These are phyloP conservation scores for Diaporthe sp. DNA, from an alignment of 2,329 filamentous ascomycete species.

Conservation along the genomic window DNA sequence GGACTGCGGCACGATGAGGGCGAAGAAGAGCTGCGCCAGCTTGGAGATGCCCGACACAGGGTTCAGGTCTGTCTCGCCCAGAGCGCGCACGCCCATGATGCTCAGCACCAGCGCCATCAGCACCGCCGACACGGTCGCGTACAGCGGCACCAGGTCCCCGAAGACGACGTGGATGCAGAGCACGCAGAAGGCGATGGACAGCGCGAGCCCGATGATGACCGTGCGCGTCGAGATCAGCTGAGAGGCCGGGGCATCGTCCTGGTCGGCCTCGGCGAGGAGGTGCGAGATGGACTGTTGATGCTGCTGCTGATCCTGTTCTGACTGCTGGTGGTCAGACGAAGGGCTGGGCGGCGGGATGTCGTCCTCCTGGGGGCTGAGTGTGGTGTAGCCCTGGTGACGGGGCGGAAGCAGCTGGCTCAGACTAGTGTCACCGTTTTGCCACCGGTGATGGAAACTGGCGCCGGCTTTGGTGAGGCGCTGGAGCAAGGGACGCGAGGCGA, in stretches of 20 bases:
- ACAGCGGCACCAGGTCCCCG: constrained; percentile 83
- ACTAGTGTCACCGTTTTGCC: constrained; percentile 22
- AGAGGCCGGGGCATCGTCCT: constrained; percentile 85
- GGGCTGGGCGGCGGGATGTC: constrained; percentile 40
- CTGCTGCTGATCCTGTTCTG: constrained; percentile 44
- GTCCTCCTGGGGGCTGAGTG: constrained; percentile 42
- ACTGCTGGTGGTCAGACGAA: constrained; percentile 39
- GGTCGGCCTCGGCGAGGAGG: constrained; percentile 56
- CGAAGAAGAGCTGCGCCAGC: constrained; percentile 95
- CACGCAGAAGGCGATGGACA: constrained; percentile 86
- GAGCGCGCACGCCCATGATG: constrained; percentile 79
- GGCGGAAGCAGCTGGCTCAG: constrained; percentile 30
- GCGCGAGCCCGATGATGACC: constrained; percentile 80
- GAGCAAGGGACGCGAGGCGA: constrained; percentile 76
- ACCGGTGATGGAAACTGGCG: constrained; percentile 24
- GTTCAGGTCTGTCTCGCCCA: constrained; percentile 91
- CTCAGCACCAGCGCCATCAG: constrained; percentile 85
- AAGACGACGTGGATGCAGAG: constrained; percentile 87
- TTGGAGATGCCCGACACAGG: constrained; percentile 98
- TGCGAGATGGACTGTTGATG: constrained; percentile 40
- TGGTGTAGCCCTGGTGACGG: constrained; percentile 44
- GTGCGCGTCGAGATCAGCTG: constrained; percentile 82
- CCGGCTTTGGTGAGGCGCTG: constrained; percentile 43
- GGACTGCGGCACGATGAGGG: constrained; percentile 84
- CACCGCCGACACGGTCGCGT: constrained; percentile 83